A percentile compares a stretch with the other conserved stretches of the same genome.
Conservation (phyloP, 2,329 filamentous ascomycete genomes). For the Sporothrix curviconia region DNA sequence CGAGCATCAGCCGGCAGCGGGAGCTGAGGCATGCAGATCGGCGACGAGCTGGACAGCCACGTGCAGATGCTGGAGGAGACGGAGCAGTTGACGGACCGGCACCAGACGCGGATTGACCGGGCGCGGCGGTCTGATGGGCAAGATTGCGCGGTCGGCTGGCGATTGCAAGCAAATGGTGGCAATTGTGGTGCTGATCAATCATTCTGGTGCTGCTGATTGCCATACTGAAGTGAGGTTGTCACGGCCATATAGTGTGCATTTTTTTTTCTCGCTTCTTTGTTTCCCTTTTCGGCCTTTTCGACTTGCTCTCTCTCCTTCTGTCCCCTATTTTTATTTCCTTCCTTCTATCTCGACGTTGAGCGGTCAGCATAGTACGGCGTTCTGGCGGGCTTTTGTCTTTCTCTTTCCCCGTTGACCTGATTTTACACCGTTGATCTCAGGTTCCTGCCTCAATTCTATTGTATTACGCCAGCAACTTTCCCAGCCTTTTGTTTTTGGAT, state of each 20-base stretch:
- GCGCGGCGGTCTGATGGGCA: conserved; percentile 66
- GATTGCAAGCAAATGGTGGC: conserved; percentile 84
- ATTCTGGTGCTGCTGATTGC: conserved; percentile 76
- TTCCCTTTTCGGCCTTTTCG: background rate
- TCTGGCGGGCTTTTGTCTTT: background rate
- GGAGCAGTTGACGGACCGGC: conserved; percentile 74
- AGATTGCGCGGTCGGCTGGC: conserved; percentile 64
- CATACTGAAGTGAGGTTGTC: conserved; percentile 59
- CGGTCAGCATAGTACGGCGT: conserved; percentile 8
- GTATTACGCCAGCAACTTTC: no score
- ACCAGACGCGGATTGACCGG: conserved; percentile 67
- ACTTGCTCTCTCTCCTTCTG: background rate
- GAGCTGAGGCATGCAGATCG: conserved; percentile 93
- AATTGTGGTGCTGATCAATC: conserved; percentile 74
- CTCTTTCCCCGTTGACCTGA: background rate
- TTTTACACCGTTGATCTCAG: background rate
- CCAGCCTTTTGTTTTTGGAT: background rate
- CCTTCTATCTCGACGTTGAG: background rate
- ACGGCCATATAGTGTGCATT: background rate
- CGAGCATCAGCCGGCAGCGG: conserved; percentile 79
- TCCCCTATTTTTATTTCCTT: background rate
- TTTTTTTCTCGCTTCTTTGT: background rate
- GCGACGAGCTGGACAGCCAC: conserved; percentile 89
- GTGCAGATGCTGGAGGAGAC: conserved; percentile 84
- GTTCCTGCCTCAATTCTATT: background rate